Percentiles rank a stretch among this genome's conserved stretches.
These are phyloP conservation scores for Uncinocarpus reesii DNA, from an alignment of 2,329 filamentous ascomycete species.

Conservation along the genomic window DNA sequence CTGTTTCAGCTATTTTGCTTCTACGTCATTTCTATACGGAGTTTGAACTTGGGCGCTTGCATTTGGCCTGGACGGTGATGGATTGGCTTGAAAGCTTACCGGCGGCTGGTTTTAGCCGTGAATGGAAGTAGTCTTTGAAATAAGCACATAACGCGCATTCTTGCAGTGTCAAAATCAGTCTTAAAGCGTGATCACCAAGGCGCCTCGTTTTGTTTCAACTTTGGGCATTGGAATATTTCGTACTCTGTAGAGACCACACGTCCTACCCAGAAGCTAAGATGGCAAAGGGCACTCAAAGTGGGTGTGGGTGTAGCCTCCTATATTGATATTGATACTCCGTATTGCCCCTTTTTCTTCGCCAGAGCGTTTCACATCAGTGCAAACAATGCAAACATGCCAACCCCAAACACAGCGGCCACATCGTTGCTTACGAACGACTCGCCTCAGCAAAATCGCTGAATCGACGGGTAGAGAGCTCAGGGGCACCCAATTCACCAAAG, in stretches of 20 bases:
- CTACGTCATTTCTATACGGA: not conserved
- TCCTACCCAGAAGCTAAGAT: no score
- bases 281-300: no score
- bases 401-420: conserved; percentile 8
- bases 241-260: no score
- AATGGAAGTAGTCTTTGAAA: not conserved
- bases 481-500: not conserved
- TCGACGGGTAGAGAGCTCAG: not conserved
- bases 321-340: not conserved
- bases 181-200: no score
- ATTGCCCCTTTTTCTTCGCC: not conserved
- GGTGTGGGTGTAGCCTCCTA: not conserved
- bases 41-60: not conserved
- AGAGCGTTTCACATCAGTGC: not conserved
- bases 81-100: not conserved
- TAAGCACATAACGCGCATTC: not conserved
- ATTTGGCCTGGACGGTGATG: conserved; percentile 7
- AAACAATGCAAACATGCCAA: conserved; percentile 16
- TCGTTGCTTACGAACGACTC: not conserved
- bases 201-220: no score
- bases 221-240: no score
- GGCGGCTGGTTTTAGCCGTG: not conserved
- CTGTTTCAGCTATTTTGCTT: not conserved
- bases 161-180: not conserved
- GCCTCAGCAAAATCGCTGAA: not conserved